Evolutionary conservation across 805 yeast genomes (phyloP).

Genomic region (Suhomyces faveliae): DNA sequence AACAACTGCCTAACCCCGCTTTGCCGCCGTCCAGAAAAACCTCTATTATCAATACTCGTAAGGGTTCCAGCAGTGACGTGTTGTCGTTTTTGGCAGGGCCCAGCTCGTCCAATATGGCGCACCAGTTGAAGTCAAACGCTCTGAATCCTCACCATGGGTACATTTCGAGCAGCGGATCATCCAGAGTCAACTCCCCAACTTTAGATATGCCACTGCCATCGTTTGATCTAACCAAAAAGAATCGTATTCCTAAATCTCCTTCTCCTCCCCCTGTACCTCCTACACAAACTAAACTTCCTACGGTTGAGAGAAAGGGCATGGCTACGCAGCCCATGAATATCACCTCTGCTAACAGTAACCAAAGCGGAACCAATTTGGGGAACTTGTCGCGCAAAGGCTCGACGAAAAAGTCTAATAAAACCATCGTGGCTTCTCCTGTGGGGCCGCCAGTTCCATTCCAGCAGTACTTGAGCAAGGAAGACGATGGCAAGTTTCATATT

Average conservation of each 20-base stretch:
- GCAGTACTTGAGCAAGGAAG: slow-evolving; percentile 66
- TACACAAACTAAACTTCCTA: slow-evolving; percentile 1
- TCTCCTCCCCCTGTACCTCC: slow-evolving; percentile 5
- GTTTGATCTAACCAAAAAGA: slow-evolving; percentile 6
- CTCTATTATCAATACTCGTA: slow-evolving; percentile 9
- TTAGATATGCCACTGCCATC: slow-evolving; percentile 10
- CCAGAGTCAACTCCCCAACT: slow-evolving; percentile 21
- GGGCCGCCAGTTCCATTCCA: slow-evolving; percentile 75
- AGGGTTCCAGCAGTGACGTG: slow-evolving; percentile 9
- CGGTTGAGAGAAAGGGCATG: slow-evolving; percentile 6
- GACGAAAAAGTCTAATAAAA: slow-evolving; percentile 43
- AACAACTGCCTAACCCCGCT: slow-evolving; percentile 1
- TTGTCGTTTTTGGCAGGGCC: slow-evolving; percentile 9
- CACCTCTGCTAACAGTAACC: neutral
- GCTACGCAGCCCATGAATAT: slow-evolving; percentile 21
- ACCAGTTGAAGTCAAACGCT: slow-evolving; percentile 7
- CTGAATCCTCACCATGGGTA: slow-evolving; percentile 5
- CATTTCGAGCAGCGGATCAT: slow-evolving; percentile 11
- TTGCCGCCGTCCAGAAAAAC: slow-evolving; percentile 13
- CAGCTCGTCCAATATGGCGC: slow-evolving; percentile 6
- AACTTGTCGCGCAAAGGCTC: slow-evolving; percentile 22
- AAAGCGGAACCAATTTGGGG: neutral
- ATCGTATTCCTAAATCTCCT: slow-evolving; percentile 7
- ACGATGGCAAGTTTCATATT: slow-evolving; percentile 84
- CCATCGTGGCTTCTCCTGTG: slow-evolving; percentile 54